Evolutionary conservation across 2,329 filamentous ascomycete species (phyloP).

Genomic region (Decorospora gaudefroyi): DNA sequence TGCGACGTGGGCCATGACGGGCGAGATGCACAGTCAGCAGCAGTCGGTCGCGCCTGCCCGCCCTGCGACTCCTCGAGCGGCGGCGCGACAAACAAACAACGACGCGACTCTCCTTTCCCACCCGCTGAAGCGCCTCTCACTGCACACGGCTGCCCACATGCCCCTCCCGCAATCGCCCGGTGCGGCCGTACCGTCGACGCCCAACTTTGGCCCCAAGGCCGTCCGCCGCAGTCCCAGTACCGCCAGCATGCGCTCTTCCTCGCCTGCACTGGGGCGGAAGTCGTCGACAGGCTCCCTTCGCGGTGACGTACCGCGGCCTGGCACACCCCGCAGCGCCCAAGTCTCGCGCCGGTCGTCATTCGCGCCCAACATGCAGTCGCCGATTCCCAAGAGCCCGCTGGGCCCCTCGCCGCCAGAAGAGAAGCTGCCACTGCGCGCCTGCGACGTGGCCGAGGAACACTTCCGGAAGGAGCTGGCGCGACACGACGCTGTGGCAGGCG

Average conservation of each 20-base stretch:
- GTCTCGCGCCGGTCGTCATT: constrained; percentile 52
- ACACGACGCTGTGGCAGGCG: constrained; percentile 57
- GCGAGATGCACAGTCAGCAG: constrained; percentile 35
- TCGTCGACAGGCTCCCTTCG: constrained; percentile 53
- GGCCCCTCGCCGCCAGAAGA: constrained; percentile 43
- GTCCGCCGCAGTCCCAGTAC: constrained; percentile 52
- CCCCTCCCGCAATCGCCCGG: constrained; percentile 40
- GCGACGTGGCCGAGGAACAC: constrained; percentile 67
- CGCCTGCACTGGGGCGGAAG: constrained; percentile 51
- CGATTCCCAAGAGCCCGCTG: constrained; percentile 50
- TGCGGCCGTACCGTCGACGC: constrained; percentile 35
- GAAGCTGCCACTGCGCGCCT: constrained; percentile 55
- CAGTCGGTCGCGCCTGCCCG: constrained; percentile 15
- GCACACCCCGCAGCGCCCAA: constrained; percentile 44
- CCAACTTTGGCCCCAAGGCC: constrained; percentile 34
- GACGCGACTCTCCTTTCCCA: constrained; percentile 41
- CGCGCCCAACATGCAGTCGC: constrained; percentile 48
- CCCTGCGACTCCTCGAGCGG: constrained; percentile 15
- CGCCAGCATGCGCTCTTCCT: constrained; percentile 47
- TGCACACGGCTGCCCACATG: constrained; percentile 41
- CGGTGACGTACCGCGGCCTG: constrained; percentile 37
- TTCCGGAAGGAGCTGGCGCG: constrained; percentile 70
- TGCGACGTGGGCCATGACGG: constrained; percentile 29
- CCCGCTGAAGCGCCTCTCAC: constrained; percentile 46
- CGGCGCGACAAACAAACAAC: constrained; percentile 43